These are phyloP conservation scores for Magnaporthiopsis rhizophila DNA, from an alignment of 2,329 filamentous ascomycete species.

Conservation along the genomic window DNA sequence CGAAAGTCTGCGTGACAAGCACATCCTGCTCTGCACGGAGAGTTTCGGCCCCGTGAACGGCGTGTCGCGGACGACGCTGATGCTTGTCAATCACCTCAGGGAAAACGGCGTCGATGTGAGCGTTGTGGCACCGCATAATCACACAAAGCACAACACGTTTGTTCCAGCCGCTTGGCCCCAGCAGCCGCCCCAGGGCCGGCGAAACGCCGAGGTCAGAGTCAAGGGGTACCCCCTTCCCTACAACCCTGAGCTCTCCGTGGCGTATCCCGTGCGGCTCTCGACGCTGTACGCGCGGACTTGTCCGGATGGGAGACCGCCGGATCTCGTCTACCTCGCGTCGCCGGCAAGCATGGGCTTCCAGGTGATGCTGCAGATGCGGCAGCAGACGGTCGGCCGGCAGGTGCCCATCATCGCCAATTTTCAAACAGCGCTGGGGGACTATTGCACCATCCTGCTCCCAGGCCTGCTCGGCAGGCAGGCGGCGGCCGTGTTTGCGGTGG, in stretches of 20 bases:
- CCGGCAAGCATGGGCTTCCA: slow-evolving; percentile 65
- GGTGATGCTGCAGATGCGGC: slow-evolving; percentile 59
- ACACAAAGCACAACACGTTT: slow-evolving; percentile 46
- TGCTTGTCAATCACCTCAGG: slow-evolving; percentile 59
- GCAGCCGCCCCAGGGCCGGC: background rate
- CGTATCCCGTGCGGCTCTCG: slow-evolving; percentile 59
- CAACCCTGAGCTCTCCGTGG: slow-evolving; percentile 63
- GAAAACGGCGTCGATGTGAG: slow-evolving; percentile 56
- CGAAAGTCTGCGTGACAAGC: slow-evolving; percentile 45
- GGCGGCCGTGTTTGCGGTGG: slow-evolving; percentile 51
- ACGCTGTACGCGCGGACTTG: slow-evolving; percentile 54
- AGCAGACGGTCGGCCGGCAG: slow-evolving; percentile 44
- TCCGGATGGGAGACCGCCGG: slow-evolving; percentile 38
- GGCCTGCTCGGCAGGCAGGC: slow-evolving; percentile 52
- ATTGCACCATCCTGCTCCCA: slow-evolving; percentile 62
- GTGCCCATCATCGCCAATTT: slow-evolving; percentile 60
- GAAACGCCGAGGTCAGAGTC: slow-evolving; percentile 46
- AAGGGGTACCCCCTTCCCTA: slow-evolving; percentile 61
- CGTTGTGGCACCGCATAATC: slow-evolving; percentile 56
- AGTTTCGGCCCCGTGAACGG: slow-evolving; percentile 67
- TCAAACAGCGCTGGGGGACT: slow-evolving; percentile 63
- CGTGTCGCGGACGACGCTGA: slow-evolving; percentile 63
- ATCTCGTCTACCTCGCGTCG: slow-evolving; percentile 62
- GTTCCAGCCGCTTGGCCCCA: slow-evolving; percentile 30
- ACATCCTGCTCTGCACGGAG: slow-evolving; percentile 60